Evolutionary conservation across 805 yeast species (phyloP).

Genomic region (Schizosaccharomyces lindneri): DNA sequence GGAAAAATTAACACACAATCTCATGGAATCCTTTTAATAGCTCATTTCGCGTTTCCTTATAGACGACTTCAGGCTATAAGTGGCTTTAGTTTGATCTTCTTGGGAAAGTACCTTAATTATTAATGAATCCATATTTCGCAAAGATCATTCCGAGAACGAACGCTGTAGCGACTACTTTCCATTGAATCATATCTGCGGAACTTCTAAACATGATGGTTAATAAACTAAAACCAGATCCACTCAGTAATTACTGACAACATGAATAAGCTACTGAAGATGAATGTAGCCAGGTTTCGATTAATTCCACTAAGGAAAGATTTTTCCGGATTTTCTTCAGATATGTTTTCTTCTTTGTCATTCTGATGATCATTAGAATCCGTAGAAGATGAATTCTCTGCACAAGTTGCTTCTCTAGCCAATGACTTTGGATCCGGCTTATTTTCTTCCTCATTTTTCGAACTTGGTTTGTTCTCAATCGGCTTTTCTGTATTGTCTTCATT

Average conservation of each 20-base stretch:
- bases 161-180: background rate
- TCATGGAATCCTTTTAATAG: too few species aligned
- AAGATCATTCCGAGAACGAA: background rate
- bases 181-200: background rate
- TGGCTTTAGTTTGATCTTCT: background rate
- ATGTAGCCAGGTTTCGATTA: background rate
- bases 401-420: too few species aligned
- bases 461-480: too few species aligned
- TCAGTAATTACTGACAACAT: background rate
- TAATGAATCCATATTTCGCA: background rate
- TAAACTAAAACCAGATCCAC: background rate
- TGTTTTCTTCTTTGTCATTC: background rate
- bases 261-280: background rate
- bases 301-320: background rate
- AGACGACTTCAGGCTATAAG: background rate
- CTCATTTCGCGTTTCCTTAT: background rate
- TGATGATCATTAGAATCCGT: too few species aligned
- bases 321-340: background rate
- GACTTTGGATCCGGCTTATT: too few species aligned
- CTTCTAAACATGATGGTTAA: background rate
- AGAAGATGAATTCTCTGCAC: too few species aligned
- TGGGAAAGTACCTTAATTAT: background rate
- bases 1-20: too few species aligned
- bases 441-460: too few species aligned
- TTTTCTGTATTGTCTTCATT: background rate